Base-by-base conservation (phyloP, 2,329 filamentous ascomycete genomes). In the Macroventuria anomochaeta region DNA sequence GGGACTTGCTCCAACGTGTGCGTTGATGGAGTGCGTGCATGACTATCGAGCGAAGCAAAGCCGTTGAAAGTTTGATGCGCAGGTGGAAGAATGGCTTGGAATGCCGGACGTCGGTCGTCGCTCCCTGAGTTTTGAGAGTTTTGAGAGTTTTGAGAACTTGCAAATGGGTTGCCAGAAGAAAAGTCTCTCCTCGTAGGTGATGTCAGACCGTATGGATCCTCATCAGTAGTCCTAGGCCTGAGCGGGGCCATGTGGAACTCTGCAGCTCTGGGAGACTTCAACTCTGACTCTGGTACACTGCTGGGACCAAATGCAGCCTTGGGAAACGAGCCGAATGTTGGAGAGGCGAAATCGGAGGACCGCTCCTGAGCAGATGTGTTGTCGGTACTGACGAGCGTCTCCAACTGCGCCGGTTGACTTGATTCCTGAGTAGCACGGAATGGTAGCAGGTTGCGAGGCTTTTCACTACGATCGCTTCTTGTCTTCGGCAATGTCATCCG, bases 131-230 rank as follows among this genome's bases (percentile, higher is more conserved):
- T 50, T 25, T 59, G 58, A 18, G 61, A 54, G 21, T 55, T 55
- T 15, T 60, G 58, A 12, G 62, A 54, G 23, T 58, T 56, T 15
- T 61, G 43, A 8, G 68, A 39, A 7, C 46, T 62, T 10, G 65
- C 68, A 37, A 74, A 73, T 13, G 64, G 58, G 48, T 64, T 67
- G 1, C 52, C 52, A 15, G 54, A 61, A 18, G 64, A 61, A 53
- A 78, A 80, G 15, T 79, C 77, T 21, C 75, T 76, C 32, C 72
- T 68, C 8, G 72, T 77, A 13, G 75, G 75, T 33, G 74, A 76
- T 23, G 74, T 69, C 12, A 76, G 29, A 5, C 72, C 73, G 37
- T 72, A 76, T 2, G 71, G 68, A 63, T 74, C 72, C 11, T 71
- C 70, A 32, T 73, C 70, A 34, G 59, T 64, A n/a, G 60, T 39